A percentile compares a stretch with the other conserved stretches of the same genome.
These are phyloP conservation scores for Puccinellia tenuiflora DNA, from an alignment of 176 grass and related monocot species.

Conservation along the genomic window DNA sequence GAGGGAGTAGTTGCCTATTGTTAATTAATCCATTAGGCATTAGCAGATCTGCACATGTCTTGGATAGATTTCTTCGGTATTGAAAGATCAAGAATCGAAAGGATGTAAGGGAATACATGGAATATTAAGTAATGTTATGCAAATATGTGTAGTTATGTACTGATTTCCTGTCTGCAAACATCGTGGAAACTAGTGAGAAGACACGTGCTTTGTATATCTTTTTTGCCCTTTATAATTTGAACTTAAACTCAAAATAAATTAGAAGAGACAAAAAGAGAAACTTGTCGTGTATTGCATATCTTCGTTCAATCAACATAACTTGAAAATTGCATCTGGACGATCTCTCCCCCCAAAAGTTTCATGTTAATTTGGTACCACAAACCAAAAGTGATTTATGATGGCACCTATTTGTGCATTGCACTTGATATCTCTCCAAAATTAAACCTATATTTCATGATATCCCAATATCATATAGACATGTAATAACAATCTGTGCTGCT, in stretches of 20 bases:
- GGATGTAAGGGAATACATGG: neutral
- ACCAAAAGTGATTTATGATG: neutral
- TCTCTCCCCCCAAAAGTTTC: neutral
- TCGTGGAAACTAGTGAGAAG: neutral
- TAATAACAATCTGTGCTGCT: neutral
- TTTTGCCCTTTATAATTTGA: neutral
- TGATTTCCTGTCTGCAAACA: neutral
- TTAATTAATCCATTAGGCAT: conserved; percentile 3
- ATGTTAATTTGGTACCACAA: neutral
- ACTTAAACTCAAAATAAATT: neutral
- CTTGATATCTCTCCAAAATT: neutral
- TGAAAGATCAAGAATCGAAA: neutral
- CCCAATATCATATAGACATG: neutral
- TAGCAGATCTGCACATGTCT: neutral
- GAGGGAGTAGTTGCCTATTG: neutral
- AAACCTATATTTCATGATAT: neutral
- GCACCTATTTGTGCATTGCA: neutral
- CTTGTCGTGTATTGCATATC: neutral
- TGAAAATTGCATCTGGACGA: neutral
- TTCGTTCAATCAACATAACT: neutral
- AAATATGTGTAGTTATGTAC: conserved; percentile 1
- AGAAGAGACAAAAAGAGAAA: neutral
- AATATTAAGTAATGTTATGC: neutral
- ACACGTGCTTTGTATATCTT: neutral
- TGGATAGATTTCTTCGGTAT: neutral